Conservation (phyloP, 345 rosid genomes). For the Brassica cretica region DNA sequence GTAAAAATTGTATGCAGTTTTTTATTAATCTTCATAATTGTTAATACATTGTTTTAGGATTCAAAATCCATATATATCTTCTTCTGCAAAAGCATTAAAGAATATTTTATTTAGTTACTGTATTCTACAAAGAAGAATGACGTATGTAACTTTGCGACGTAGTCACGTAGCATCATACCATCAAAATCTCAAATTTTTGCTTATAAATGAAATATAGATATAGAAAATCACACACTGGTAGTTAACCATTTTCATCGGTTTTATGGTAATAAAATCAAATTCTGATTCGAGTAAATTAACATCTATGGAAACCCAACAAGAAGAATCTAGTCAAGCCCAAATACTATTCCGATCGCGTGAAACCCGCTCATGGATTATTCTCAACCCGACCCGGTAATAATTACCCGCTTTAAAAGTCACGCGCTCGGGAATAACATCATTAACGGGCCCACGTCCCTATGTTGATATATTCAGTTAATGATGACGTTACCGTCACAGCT, state of each 20-base stretch:
- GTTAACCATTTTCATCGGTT: background rate
- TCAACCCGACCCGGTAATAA: background rate
- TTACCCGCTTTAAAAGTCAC: slow-evolving; percentile 36
- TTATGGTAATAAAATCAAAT: background rate
- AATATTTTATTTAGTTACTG: background rate
- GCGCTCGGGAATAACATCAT: slow-evolving; percentile 30
- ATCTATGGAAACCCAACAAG: background rate
- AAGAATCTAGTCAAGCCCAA: background rate
- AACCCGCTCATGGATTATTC: background rate
- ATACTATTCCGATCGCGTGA: background rate
- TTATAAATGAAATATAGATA: too few relatives aligned
- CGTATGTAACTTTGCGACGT: too few relatives aligned
- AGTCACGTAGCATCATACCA: too few relatives aligned
- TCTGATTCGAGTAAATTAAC: background rate
- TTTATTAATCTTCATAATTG: background rate
- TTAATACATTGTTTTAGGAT: background rate
- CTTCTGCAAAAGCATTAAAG: background rate
- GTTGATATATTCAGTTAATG: slow-evolving; percentile 31
- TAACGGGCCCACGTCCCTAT: slow-evolving; percentile 24
- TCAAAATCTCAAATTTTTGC: too few relatives aligned
- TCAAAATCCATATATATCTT: background rate
- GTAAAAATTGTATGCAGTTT: background rate
- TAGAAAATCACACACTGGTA: background rate
- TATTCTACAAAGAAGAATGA: background rate
- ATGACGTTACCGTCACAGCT: slow-evolving; percentile 29